Base-by-base conservation (phyloP, 495 filamentous ascomycete species). In the Penicillium coffeae region DNA sequence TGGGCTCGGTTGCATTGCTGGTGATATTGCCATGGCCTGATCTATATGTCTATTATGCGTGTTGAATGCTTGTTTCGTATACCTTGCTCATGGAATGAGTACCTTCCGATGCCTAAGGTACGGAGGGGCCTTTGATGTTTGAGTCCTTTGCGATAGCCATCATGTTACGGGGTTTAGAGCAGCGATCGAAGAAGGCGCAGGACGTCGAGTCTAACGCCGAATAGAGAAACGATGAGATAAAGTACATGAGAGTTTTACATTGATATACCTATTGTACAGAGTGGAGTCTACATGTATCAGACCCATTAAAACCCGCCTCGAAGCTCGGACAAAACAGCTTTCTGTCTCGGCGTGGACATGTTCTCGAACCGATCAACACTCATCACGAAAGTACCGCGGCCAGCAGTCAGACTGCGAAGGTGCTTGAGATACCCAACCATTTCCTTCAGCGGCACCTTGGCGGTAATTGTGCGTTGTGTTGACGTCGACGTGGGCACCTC, bases 351-450 rank as follows among this genome's bases (percentile, higher is more conserved):
- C 36, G 82, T 76, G 37, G 80, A 82, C 68, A 99, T 88, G 62
- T 78, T 79, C 71, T 97, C 91, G 65, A 95, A 99, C 32, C 81
- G 81, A 71, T 95, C 91, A 27, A 94, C 82, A 41, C 76, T 83
- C 89, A 99, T 91, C 21, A 93, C 87, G 65, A 99, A 89, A 4
- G 89, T 88, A 20, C 95, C 94, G 21, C 93, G 76, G 0, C 94
- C 94, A 8, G 83, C 85, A 13, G 91, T 99, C 71, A 95, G 68
- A 64, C 86, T 89, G 34, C 94, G 72, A 60, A 99, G 70, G 65
- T 94, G 88, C 66, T 87, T 90, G 58, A 97, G 68, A 69, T 99
- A 99, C 25, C 92, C 90, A 42, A 96, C 87, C 91, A 97, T 96
- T 66, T 97, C 92, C 65, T 90, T 91, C 46, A 97, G 69, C 35